Percentiles rank a stretch among this genome's conserved stretches.
phyloP scores from a whole-genome alignment of 768 basidiomycete species.

The Gloeopeniophorella convolvens region DNA sequence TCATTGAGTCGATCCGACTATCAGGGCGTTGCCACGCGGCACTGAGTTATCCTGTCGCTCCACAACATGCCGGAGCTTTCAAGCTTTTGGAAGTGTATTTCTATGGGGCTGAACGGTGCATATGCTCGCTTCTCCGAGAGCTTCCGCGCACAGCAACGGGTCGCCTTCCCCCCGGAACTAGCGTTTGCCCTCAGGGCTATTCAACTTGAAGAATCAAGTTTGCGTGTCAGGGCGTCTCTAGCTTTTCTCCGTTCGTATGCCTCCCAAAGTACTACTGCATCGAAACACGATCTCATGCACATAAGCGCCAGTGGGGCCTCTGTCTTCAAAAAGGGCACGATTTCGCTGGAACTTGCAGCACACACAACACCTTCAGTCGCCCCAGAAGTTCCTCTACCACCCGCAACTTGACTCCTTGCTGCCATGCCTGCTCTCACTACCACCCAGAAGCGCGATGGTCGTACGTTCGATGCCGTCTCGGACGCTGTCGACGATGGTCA shows the following conservation, averaged over 20 bases:
- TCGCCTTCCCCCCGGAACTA: constrained; percentile 10
- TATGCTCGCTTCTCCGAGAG: constrained; percentile 4
- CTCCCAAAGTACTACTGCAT: neutral
- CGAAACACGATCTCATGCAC: constrained; percentile 1
- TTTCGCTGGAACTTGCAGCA: neutral
- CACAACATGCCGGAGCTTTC: constrained; percentile 3
- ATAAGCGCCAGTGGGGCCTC: constrained; percentile 6
- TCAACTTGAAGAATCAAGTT: neutral
- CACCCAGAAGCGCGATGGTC: constrained; percentile 23
- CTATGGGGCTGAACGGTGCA: constrained; percentile 1
- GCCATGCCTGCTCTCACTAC: constrained; percentile 15
- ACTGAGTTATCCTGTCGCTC: constrained; percentile 5
- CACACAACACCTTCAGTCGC: constrained; percentile 1
- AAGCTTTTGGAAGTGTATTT: neutral
- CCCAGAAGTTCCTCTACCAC: constrained; percentile 1
- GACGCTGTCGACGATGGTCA: constrained; percentile 45
- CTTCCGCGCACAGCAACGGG: neutral
- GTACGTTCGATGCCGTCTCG: constrained; percentile 36
- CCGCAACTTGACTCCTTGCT: neutral
- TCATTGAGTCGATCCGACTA: too few relatives aligned
- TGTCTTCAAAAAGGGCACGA: constrained; percentile 9
- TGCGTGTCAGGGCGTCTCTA: neutral
- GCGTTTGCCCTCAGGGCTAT: too few relatives aligned
- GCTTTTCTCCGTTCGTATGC: neutral
- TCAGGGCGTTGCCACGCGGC: constrained; percentile 5